These are phyloP conservation scores for Entoloma clypeatum DNA, from an alignment of 1,284 basidiomycete genomes.

Conservation along the genomic window DNA sequence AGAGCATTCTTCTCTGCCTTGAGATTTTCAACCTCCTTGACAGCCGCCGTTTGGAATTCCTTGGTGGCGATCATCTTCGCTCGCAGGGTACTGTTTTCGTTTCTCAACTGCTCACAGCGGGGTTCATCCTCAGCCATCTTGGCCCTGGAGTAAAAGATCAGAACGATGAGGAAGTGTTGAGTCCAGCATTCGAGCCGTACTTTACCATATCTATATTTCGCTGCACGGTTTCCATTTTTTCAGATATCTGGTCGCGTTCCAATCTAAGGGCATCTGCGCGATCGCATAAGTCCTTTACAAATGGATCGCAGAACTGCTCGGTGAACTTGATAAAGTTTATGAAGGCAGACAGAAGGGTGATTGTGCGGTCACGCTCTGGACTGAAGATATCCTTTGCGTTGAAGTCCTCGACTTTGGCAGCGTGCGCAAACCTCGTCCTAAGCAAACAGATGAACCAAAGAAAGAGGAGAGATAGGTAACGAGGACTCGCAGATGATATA, in stretches of 20 bases:
- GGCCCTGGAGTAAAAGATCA: constrained; percentile 37
- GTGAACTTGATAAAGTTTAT: constrained; percentile 93
- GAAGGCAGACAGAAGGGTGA: constrained; percentile 76
- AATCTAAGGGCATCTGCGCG: constrained; percentile 51
- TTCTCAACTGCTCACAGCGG: constrained; percentile 53
- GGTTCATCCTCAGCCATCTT: constrained; percentile 72
- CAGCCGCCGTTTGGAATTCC: constrained; percentile 54
- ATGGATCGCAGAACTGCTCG: constrained; percentile 60
- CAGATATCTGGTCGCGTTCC: constrained; percentile 52
- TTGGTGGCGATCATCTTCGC: constrained; percentile 65
- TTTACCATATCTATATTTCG: constrained; percentile 56
- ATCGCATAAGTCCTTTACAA: constrained; percentile 58
- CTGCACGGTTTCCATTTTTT: constrained; percentile 50
- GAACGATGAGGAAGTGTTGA: constrained; percentile 1
- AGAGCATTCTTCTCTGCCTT: constrained; percentile 64
- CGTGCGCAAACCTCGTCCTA: constrained; percentile 64
- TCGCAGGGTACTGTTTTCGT: constrained; percentile 60
- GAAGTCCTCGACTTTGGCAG: constrained; percentile 78
- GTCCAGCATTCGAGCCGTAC: constrained; percentile 38
- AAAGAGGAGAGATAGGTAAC: neutral
- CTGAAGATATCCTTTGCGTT: constrained; percentile 68
- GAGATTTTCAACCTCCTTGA: constrained; percentile 60
- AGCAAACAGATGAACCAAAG: constrained; percentile 3
- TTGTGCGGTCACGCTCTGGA: constrained; percentile 71
- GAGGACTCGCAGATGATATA: constrained; percentile 57